Percentiles rank a stretch among this genome's conserved stretches.
These are phyloP conservation scores for Flueggea neowawraea DNA, from an alignment of 441 rosid genomes.

Conservation along the genomic window DNA sequence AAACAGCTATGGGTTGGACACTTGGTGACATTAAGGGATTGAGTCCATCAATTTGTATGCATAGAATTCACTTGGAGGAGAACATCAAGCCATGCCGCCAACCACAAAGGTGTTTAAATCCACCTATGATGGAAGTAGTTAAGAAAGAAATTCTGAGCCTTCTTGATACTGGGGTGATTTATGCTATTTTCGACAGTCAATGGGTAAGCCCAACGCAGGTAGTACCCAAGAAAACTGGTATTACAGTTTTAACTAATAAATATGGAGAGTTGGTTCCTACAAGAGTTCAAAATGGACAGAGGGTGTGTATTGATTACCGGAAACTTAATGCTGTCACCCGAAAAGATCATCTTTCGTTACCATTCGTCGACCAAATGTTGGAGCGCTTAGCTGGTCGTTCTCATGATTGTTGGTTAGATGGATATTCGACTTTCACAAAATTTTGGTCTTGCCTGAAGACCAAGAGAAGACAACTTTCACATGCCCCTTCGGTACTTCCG, in stretches of 20 bases:
- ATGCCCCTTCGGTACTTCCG: background rate
- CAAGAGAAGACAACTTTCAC: slow-evolving; percentile 1
- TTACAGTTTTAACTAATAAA: background rate
- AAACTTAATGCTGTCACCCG: background rate
- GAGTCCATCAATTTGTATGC: background rate
- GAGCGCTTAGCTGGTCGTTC: background rate
- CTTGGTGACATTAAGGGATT: background rate
- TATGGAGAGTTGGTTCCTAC: background rate
- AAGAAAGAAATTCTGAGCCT: background rate
- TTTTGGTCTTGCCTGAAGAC: background rate
- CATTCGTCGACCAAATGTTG: background rate
- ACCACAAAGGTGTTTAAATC: background rate
- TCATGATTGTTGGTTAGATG: background rate
- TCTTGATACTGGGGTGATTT: too few species aligned
- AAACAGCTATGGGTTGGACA: background rate
- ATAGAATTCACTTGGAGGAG: background rate
- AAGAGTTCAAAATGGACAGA: background rate
- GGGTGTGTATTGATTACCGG: background rate
- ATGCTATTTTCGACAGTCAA: background rate
- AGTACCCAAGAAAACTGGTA: background rate
- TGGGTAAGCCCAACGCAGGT: background rate
- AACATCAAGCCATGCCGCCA: background rate
- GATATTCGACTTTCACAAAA: background rate
- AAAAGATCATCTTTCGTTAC: slow-evolving; percentile 3
- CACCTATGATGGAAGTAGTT: background rate